Conservation (phyloP, 768 basidiomycete species). For the Podaxis sp. region DNA sequence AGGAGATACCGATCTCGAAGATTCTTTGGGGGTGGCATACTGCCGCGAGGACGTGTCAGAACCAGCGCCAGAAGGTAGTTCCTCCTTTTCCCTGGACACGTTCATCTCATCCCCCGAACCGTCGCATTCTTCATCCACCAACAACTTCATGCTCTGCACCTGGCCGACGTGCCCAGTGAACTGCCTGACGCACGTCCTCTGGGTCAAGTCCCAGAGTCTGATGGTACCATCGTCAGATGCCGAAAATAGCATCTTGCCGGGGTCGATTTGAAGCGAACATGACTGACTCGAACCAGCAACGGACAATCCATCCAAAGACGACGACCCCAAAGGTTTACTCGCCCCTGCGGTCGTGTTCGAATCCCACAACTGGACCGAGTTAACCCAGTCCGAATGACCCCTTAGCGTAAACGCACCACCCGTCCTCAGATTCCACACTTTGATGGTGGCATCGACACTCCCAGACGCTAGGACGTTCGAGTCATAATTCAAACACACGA, state of each 20-base stretch:
- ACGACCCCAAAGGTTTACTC: constrained; percentile 27
- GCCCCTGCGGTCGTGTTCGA: constrained; percentile 32
- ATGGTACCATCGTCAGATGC: constrained; percentile 94
- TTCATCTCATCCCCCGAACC: constrained; percentile 22
- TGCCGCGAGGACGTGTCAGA: constrained; percentile 13
- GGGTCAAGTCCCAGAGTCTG: constrained; percentile 89
- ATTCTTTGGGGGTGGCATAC: background rate
- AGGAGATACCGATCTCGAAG: background rate
- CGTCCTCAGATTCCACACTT: constrained; percentile 90
- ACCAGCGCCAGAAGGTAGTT: constrained; percentile 12
- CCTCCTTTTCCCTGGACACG: constrained; percentile 19
- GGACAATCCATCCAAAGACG: constrained; percentile 35
- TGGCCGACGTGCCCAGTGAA: constrained; percentile 92
- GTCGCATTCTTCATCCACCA: constrained; percentile 54
- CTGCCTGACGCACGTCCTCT: constrained; percentile 75
- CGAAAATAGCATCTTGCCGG: constrained; percentile 95
- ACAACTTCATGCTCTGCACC: constrained; percentile 85
- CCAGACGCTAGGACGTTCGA: constrained; percentile 90
- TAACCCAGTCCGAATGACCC: constrained; percentile 96
- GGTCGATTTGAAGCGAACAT: constrained; percentile 54
- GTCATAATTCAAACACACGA: constrained; percentile 90
- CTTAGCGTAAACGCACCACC: constrained; percentile 90
- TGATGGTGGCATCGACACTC: constrained; percentile 92
- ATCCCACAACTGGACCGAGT: constrained; percentile 93
- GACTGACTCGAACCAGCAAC: constrained; percentile 23